Conservation (phyloP, 345 rosid species). For the Syzygium oleosum region DNA sequence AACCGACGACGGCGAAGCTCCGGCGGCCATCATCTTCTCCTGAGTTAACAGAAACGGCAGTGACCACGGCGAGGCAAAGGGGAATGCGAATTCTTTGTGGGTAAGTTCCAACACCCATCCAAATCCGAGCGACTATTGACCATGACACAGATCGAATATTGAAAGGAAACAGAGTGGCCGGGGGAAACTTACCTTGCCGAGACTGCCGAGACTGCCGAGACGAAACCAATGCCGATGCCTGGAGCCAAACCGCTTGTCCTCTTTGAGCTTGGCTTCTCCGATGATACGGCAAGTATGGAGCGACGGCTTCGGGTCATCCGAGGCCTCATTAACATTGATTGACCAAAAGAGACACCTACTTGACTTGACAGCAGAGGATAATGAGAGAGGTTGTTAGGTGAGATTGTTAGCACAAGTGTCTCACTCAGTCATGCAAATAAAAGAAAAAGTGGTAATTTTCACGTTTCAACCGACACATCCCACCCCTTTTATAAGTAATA, state of each 20-base stretch:
- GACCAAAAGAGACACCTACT: no score
- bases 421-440: no score
- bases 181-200: background rate
- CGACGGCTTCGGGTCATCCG: background rate
- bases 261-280: background rate
- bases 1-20: background rate
- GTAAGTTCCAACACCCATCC: background rate
- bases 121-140: background rate
- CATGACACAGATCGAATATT: background rate
- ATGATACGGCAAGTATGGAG: fast-evolving
- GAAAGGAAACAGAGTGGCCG: background rate
- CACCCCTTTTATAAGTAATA: no score
- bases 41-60: background rate
- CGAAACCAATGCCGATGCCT: background rate
- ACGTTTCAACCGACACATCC: no score
- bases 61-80: background rate
- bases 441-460: no score
- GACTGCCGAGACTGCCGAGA: fast-evolving
- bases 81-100: background rate
- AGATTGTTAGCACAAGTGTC: no score
- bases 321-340: no score
- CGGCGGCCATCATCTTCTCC: background rate
- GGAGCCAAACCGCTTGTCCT: background rate
- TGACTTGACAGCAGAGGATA: no score
- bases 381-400: no score